These are phyloP conservation scores for Claviceps sorghi DNA, from an alignment of 2,329 filamentous ascomycete species.

Conservation along the genomic window DNA sequence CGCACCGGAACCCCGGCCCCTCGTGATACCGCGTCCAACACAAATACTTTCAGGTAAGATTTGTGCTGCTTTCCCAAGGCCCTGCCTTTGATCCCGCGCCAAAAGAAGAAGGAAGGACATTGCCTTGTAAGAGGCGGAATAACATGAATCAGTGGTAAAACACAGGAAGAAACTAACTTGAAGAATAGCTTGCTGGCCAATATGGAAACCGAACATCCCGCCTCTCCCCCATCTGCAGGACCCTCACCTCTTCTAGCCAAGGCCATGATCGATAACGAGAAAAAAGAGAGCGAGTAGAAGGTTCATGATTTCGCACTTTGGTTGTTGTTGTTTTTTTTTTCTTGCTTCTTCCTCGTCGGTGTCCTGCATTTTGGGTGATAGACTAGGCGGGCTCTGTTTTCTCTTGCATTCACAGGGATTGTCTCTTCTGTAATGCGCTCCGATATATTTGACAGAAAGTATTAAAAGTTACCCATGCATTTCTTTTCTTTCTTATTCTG, in stretches of 20 bases:
- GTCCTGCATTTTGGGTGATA: constrained; percentile 37
- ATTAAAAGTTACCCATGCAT: constrained; percentile 30
- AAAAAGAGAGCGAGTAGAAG: constrained; percentile 37
- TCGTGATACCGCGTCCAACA: constrained; percentile 44
- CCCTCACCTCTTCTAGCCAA: constrained; percentile 53
- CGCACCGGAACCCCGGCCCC: constrained; percentile 77
- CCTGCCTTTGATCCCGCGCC: too few species aligned
- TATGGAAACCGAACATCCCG: constrained; percentile 47
- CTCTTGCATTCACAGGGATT: constrained; percentile 34
- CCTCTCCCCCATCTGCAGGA: constrained; percentile 55
- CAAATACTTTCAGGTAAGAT: constrained; percentile 87
- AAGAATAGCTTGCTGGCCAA: constrained; percentile 38
- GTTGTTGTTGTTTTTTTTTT: constrained; percentile 6
- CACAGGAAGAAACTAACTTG: too few species aligned
- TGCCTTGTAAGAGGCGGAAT: not conserved
- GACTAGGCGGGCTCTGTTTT: constrained; percentile 31
- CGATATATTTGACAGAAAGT: constrained; percentile 25
- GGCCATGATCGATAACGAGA: constrained; percentile 40
- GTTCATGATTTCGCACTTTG: constrained; percentile 11
- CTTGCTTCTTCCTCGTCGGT: constrained; percentile 14
- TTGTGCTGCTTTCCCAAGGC: not conserved
- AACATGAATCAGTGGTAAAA: too few species aligned
- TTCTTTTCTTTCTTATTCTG: constrained; percentile 7
- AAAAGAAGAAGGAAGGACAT: too few species aligned
- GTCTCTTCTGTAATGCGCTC: constrained; percentile 6